Conservation (phyloP, 306 rosid genomes). For the Vigna nakashimae region DNA sequence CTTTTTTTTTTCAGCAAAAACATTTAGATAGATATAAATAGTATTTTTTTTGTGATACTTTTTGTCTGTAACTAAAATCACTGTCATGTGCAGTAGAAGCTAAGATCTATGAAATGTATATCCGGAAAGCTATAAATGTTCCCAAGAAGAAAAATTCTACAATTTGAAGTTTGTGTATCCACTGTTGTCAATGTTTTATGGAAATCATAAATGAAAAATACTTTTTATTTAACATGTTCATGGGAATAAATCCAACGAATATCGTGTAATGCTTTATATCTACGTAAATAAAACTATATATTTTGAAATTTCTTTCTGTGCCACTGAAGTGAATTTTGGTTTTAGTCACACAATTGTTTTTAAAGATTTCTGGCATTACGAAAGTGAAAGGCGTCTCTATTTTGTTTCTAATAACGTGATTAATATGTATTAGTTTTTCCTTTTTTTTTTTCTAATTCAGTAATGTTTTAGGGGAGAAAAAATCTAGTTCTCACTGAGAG, state of each 20-base stretch:
- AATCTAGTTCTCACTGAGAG: no score
- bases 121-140: neutral
- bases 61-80: neutral
- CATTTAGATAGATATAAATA: neutral
- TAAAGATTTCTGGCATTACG: neutral
- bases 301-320: neutral
- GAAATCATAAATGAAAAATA: neutral
- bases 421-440: neutral
- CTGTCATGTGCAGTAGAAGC: neutral
- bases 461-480: neutral
- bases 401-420: neutral
- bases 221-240: neutral
- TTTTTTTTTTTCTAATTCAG: neutral
- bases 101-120: neutral
- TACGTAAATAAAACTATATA: neutral
- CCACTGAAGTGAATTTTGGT: neutral
- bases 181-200: neutral
- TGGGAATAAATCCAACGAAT: conserved; percentile 9
- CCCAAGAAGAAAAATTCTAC: neutral
- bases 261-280: neutral
- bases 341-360: neutral
- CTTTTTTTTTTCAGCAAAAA: neutral
- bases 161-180: neutral
- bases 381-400: neutral
- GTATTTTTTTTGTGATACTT: neutral